A percentile compares a stretch with the other conserved stretches of the same genome.
Conservation (phyloP, 495 filamentous ascomycete genomes). For the Tetracladium setigerum region DNA sequence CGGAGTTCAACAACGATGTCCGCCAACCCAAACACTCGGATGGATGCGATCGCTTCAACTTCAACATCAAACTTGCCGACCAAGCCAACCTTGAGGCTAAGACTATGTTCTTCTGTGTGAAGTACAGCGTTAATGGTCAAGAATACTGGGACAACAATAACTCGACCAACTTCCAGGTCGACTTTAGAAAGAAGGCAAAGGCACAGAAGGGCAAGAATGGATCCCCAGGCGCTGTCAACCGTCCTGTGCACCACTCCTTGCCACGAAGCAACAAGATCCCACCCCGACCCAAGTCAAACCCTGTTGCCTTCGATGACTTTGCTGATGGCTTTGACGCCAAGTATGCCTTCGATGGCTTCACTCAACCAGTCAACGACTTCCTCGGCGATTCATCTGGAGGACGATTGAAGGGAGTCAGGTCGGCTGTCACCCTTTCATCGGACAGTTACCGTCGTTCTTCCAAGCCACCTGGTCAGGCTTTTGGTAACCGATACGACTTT, state of each 20-base stretch:
- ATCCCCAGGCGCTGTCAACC: slow-evolving; percentile 40
- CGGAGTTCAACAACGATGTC: slow-evolving; percentile 78
- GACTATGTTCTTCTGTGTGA: slow-evolving; percentile 84
- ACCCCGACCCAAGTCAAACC: slow-evolving; percentile 55
- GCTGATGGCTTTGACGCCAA: slow-evolving; percentile 41
- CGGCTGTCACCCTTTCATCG: slow-evolving; percentile 35
- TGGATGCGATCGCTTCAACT: slow-evolving; percentile 81
- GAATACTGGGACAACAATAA: slow-evolving; percentile 96
- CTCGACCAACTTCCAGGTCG: slow-evolving; percentile 79
- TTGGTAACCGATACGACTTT: slow-evolving; percentile 91
- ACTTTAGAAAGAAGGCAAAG: slow-evolving; percentile 73
- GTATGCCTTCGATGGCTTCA: slow-evolving; percentile 47
- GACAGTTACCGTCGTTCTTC: slow-evolving; percentile 41
- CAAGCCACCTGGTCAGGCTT: slow-evolving; percentile 63
- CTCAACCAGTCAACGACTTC: slow-evolving; percentile 44
- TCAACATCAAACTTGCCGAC: slow-evolving; percentile 88
- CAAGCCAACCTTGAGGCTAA: slow-evolving; percentile 84
- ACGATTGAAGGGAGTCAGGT: slow-evolving; percentile 45
- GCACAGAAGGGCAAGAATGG: slow-evolving; percentile 47
- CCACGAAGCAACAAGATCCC: slow-evolving; percentile 66
- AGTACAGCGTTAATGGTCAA: slow-evolving; percentile 75
- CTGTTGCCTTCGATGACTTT: slow-evolving; percentile 64
- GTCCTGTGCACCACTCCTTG: slow-evolving; percentile 49
- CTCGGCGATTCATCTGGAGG: slow-evolving; percentile 42
- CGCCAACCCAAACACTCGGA: slow-evolving; percentile 55